Evolutionary conservation across 495 filamentous ascomycete species (phyloP).

Genomic region (Choiromyces venosus): DNA sequence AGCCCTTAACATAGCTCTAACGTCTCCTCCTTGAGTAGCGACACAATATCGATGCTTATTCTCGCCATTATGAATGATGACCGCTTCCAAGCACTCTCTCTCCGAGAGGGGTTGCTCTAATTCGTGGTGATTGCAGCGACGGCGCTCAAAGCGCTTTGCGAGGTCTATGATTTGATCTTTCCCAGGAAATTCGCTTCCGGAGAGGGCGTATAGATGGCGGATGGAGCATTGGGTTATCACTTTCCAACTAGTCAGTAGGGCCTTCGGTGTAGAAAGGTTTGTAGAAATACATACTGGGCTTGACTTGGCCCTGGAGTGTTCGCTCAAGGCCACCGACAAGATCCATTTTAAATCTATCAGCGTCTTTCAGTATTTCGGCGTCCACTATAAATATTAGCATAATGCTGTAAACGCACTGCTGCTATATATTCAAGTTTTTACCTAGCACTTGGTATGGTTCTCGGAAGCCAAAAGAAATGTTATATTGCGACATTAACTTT

Average conservation of each 20-base stretch:
- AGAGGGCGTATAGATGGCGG: constrained; percentile 62
- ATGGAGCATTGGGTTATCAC: constrained; percentile 64
- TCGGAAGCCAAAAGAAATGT: constrained; percentile 74
- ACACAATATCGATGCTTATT: constrained; percentile 93
- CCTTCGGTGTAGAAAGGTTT: neutral
- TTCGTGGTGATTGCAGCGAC: constrained; percentile 83
- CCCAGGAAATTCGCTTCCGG: constrained; percentile 46
- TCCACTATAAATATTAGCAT: constrained; percentile 52
- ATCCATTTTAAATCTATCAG: constrained; percentile 73
- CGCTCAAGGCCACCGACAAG: constrained; percentile 63
- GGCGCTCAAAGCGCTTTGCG: constrained; percentile 70
- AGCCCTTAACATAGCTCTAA: constrained; percentile 52
- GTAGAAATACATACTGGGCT: constrained; percentile 59
- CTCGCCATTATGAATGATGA: constrained; percentile 60
- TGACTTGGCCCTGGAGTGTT: constrained; percentile 73
- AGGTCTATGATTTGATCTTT: constrained; percentile 57
- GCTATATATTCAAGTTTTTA: constrained; percentile 42
- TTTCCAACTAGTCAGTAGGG: constrained; percentile 34
- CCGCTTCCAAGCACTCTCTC: constrained; percentile 67
- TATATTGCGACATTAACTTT: constrained; percentile 92
- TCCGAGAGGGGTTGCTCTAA: constrained; percentile 70
- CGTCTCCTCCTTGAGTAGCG: constrained; percentile 62
- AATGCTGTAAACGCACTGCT: constrained; percentile 12
- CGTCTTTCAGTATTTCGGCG: constrained; percentile 69
- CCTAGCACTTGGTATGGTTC: constrained; percentile 88